phyloP scores from a whole-genome alignment of 345 rosid species.

The Salix koriyanagi region DNA sequence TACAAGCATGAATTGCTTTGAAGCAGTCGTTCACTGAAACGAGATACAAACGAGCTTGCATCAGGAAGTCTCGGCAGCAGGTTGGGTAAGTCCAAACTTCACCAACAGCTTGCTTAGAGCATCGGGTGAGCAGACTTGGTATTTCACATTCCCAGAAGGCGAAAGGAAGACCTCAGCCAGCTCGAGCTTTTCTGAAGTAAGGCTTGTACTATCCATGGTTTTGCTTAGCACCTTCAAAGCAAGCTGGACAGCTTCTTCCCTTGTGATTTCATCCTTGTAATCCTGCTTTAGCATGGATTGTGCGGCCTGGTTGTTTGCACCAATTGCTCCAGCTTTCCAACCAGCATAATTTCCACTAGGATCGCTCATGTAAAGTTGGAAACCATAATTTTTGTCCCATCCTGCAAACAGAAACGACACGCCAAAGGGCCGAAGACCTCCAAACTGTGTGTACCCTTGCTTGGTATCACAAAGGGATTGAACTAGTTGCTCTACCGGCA shows the following conservation, averaged over 20 bases:
- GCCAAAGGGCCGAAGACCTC: constrained; percentile 95
- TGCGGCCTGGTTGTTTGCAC: constrained; percentile 97
- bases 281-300: constrained; percentile 96
- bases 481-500: constrained; percentile 96
- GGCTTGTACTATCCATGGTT: constrained; percentile 98
- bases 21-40: not conserved
- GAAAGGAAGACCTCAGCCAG: constrained; percentile 75
- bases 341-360: constrained; percentile 95
- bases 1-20: not conserved
- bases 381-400: constrained; percentile 89
- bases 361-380: constrained; percentile 93
- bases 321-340: constrained; percentile 95
- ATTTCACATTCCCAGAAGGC: constrained; percentile 78
- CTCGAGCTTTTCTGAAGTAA: constrained; percentile 91
- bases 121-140: constrained; percentile 78
- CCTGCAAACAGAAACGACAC: constrained; percentile 93
- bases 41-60: not conserved
- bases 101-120: constrained; percentile 71
- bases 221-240: constrained; percentile 90
- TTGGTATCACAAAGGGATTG: constrained; percentile 95
- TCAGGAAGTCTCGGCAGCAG: constrained; percentile 60
- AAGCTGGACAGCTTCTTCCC: constrained; percentile 89
- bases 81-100: constrained; percentile 77
- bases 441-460: constrained; percentile 95
- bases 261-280: constrained; percentile 78